Evolutionary conservation across 345 rosid genomes (phyloP).

Genomic region (Eucalyptus virginea): DNA sequence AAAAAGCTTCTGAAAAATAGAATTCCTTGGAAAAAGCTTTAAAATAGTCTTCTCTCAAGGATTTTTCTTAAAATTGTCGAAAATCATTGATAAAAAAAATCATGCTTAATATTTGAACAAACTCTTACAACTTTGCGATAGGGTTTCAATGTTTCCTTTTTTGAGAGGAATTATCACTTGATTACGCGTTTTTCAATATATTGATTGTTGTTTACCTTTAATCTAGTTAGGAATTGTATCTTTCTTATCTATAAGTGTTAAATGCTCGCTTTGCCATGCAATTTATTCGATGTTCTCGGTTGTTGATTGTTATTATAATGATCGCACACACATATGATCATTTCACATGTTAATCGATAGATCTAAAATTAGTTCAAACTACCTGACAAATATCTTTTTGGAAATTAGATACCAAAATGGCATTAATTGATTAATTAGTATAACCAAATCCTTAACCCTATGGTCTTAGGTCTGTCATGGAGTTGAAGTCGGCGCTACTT

Average conservation of each 20-base stretch:
- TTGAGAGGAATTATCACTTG: accelerated
- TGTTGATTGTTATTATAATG: accelerated
- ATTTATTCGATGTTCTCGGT: too few species aligned
- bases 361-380: too few species aligned
- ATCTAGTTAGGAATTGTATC: accelerated
- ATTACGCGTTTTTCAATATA: accelerated
- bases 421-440: accelerated
- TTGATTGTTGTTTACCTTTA: accelerated
- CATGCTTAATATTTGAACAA: accelerated
- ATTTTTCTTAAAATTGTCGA: too few species aligned
- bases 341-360: too few species aligned
- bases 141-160: too few species aligned
- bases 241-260: too few species aligned
- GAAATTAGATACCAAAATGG: too few species aligned
- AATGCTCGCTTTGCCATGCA: too few species aligned
- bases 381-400: accelerated
- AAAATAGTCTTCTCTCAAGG: accelerated
- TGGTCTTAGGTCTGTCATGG: accelerated
- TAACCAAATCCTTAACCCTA: accelerated
- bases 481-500: accelerated
- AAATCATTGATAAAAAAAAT: too few species aligned
- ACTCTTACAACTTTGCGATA: accelerated
- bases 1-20: too few species aligned
- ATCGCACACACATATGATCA: accelerated
- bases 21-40: too few species aligned